phyloP scores from a whole-genome alignment of 2,329 filamentous ascomycete genomes.

The Arthrobotrys pseudoclavata region DNA sequence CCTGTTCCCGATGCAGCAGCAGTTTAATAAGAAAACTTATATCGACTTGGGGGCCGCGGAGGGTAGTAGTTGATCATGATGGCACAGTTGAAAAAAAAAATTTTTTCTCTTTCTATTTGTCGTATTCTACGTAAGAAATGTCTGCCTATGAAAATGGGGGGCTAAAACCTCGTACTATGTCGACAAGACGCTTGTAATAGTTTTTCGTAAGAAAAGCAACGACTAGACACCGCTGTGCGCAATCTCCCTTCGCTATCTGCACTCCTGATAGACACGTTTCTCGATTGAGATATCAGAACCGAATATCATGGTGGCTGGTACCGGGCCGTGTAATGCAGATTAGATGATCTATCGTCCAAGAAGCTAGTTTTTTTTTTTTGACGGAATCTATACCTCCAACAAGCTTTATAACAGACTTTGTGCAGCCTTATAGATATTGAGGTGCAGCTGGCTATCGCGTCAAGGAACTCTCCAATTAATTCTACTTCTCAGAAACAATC shows the following conservation, averaged over 20 bases:
- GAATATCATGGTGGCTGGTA: conserved; percentile 57
- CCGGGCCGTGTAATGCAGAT: conserved; percentile 30
- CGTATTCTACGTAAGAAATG: conserved; percentile 35
- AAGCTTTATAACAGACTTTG: conserved; percentile 37
- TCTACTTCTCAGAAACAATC: conserved; percentile 41
- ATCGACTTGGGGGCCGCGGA: conserved; percentile 37
- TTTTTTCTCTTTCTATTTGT: conserved; percentile 24
- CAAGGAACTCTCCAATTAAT: conserved; percentile 37
- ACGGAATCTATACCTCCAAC: conserved; percentile 16
- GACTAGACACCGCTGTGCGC: conserved; percentile 48
- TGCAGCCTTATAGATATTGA: conserved; percentile 60
- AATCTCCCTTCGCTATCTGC: conserved; percentile 53
- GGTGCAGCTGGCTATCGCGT: conserved; percentile 44
- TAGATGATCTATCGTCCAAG: conserved; percentile 25
- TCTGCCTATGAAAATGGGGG: conserved; percentile 45
- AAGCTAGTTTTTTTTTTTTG: conserved; percentile 9
- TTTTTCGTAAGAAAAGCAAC: conserved; percentile 48
- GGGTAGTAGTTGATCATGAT: conserved; percentile 9
- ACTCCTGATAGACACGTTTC: conserved; percentile 48
- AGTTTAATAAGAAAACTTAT: conserved; percentile 48
- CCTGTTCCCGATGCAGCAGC: conserved; percentile 57
- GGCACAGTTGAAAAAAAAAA: conserved; percentile 17
- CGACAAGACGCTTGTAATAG: conserved; percentile 46
- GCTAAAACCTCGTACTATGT: conserved; percentile 36
- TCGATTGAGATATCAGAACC: conserved; percentile 54